Conservation (phyloP, 2,329 filamentous ascomycete species). For the Hypoxylon sp. region DNA sequence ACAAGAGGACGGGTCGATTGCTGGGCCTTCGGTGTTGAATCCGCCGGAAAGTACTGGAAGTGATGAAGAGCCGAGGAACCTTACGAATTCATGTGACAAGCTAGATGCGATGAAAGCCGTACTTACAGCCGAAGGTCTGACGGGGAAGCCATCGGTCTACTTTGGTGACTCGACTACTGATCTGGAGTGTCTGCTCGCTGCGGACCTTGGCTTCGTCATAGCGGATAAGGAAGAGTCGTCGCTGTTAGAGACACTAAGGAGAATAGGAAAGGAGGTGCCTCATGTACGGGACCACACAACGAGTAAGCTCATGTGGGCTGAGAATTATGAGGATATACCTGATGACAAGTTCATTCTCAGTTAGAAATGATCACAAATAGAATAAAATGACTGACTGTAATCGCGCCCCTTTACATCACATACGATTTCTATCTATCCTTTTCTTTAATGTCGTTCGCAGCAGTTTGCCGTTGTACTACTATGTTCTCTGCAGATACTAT, state of each 20-base stretch:
- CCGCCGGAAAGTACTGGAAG: background rate
- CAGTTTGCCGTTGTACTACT: background rate
- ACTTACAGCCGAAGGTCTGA: slow-evolving; percentile 40
- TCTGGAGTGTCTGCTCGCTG: slow-evolving; percentile 65
- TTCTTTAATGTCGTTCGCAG: background rate
- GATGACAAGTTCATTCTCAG: slow-evolving; percentile 24
- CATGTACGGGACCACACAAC: slow-evolving; percentile 48
- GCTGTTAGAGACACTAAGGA: slow-evolving; percentile 50
- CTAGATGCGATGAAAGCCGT: slow-evolving; percentile 58
- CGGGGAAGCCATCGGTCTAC: slow-evolving; percentile 60
- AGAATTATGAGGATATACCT: slow-evolving; percentile 51
- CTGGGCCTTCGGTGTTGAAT: slow-evolving; percentile 57
- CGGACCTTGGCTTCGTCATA: slow-evolving; percentile 63
- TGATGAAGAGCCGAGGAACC: slow-evolving; percentile 46
- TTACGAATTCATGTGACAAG: slow-evolving; percentile 64
- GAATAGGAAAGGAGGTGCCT: slow-evolving; percentile 54
- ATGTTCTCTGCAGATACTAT: background rate
- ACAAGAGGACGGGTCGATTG: slow-evolving; percentile 57
- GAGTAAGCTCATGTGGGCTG: slow-evolving; percentile 51
- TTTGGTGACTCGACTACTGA: slow-evolving; percentile 72
- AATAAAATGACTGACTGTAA: background rate
- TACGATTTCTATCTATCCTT: too few relatives aligned
- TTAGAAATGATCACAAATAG: background rate
- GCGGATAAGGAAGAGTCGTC: slow-evolving; percentile 56
- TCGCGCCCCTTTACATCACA: too few relatives aligned